Conservation (phyloP, 176 grass and related monocot genomes). For the Triticum monococcum region DNA sequence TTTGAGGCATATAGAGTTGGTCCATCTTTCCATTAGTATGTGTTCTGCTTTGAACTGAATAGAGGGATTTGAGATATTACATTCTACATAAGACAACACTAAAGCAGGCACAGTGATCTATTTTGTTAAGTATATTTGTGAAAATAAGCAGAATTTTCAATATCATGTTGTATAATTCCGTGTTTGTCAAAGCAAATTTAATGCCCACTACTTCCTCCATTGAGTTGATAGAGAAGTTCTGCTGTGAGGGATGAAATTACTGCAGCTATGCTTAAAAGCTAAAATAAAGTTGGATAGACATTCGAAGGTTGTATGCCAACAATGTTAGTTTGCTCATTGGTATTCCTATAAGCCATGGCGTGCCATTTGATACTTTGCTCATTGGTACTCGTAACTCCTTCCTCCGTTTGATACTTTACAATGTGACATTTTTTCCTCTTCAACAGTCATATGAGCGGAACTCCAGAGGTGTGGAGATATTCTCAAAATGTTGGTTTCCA, state of each 20-base stretch:
- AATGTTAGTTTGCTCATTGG: constrained; percentile 8
- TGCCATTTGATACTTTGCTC: neutral
- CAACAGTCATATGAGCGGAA: constrained; percentile 73
- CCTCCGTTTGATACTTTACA: neutral
- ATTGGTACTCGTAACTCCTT: neutral
- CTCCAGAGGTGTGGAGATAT: constrained; percentile 88
- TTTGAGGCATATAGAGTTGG: neutral
- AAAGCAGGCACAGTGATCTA: neutral
- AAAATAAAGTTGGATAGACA: neutral
- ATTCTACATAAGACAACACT: neutral
- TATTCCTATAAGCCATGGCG: neutral
- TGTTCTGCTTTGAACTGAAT: neutral
- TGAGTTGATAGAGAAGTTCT: constrained; percentile 11
- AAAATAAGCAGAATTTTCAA: neutral
- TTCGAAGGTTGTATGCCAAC: neutral
- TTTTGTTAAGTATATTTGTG: neutral
- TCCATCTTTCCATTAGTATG: neutral
- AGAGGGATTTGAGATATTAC: neutral
- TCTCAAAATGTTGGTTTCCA: constrained; percentile 93
- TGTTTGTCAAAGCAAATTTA: neutral
- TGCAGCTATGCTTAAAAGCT: neutral
- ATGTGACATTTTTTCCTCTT: constrained; percentile 8
- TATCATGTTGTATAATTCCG: neutral
- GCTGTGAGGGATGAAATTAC: neutral
- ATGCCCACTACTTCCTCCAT: constrained; percentile 9